phyloP scores from a whole-genome alignment of 495 filamentous ascomycete species.

The Neurospora sp. region DNA sequence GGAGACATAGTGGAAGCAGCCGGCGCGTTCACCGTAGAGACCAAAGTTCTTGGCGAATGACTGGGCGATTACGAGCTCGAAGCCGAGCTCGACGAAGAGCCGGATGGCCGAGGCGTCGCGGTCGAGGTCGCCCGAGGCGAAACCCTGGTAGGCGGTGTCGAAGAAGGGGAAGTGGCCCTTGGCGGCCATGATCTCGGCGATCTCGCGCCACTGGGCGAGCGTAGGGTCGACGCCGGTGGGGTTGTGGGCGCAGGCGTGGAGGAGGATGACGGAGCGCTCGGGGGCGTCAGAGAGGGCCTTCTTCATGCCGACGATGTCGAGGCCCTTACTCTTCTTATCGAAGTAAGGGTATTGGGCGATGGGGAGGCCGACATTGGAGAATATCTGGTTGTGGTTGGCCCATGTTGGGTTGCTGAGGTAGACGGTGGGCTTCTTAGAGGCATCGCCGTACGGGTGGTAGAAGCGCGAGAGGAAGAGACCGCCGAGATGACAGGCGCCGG shows the following conservation, averaged over 20 bases:
- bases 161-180: constrained; percentile 96
- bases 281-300: constrained; percentile 56
- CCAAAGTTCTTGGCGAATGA: constrained; percentile 99
- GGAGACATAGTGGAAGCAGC: constrained; percentile 92
- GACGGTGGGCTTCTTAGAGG: constrained; percentile 49
- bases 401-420: constrained; percentile 93
- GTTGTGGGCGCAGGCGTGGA: constrained; percentile 97
- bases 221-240: constrained; percentile 96
- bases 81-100: constrained; percentile 88
- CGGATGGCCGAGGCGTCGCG: constrained; percentile 84
- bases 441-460: constrained; percentile 50
- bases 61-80: constrained; percentile 92
- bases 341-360: constrained; percentile 91
- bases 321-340: constrained; percentile 68
- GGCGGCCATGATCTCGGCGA: constrained; percentile 62
- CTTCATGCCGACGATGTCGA: constrained; percentile 87
- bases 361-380: constrained; percentile 76
- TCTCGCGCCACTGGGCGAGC: constrained; percentile 83
- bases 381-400: constrained; percentile 98
- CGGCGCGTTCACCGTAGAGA: constrained; percentile 90
- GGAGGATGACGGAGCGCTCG: constrained; percentile 70
- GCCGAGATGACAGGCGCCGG: constrained; percentile 81
- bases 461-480: constrained; percentile 77
- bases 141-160: constrained; percentile 96
- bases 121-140: constrained; percentile 81